Conservation (phyloP, 495 filamentous ascomycete species). For the Copromyces sp. region DNA sequence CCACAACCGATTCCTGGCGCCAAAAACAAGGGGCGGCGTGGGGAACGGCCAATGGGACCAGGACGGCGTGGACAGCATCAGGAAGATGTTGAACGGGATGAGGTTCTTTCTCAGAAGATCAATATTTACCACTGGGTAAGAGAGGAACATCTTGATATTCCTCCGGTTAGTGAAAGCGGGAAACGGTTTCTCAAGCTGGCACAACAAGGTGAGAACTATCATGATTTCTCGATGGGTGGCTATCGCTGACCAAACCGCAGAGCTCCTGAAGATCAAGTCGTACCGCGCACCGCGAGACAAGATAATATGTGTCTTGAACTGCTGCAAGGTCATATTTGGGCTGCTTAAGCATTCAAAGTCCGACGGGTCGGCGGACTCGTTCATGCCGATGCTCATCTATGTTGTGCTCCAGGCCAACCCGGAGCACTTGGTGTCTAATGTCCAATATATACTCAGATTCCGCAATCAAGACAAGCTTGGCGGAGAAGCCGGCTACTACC, state of each 20-base stretch:
- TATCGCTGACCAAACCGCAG: slow-evolving; percentile 36
- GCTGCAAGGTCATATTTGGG: slow-evolving; percentile 99
- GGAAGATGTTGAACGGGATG: slow-evolving; percentile 95
- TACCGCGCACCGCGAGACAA: slow-evolving; percentile 96
- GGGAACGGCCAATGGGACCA: slow-evolving; percentile 61
- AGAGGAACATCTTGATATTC: slow-evolving; percentile 92
- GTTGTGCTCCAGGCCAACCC: slow-evolving; percentile 91
- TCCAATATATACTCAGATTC: slow-evolving; percentile 95
- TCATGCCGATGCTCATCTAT: slow-evolving; percentile 91
- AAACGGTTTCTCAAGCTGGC: slow-evolving; percentile 80
- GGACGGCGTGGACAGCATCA: slow-evolving; percentile 91
- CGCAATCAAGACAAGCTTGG: slow-evolving; percentile 94
- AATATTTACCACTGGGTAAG: slow-evolving; percentile 91
- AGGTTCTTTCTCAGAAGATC: slow-evolving; percentile 89
- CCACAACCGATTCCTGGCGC: slow-evolving; percentile 61
- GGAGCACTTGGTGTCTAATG: slow-evolving; percentile 90
- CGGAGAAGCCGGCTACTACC: slow-evolving; percentile 94
- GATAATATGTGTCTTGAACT: slow-evolving; percentile 95
- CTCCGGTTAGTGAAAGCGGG: slow-evolving; percentile 71
- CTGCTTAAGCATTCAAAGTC: slow-evolving; percentile 82
- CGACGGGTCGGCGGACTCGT: slow-evolving; percentile 91
- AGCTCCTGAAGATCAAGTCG: slow-evolving; percentile 87
- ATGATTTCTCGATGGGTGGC: neutral
- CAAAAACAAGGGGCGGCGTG: slow-evolving; percentile 58
- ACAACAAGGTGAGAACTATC: slow-evolving; percentile 57